Evolutionary conservation across 169 alveolate genomes (phyloP), one percentile per base, ranked within the genome.

Genomic region (Cyclospora cayetanensis): DNA sequence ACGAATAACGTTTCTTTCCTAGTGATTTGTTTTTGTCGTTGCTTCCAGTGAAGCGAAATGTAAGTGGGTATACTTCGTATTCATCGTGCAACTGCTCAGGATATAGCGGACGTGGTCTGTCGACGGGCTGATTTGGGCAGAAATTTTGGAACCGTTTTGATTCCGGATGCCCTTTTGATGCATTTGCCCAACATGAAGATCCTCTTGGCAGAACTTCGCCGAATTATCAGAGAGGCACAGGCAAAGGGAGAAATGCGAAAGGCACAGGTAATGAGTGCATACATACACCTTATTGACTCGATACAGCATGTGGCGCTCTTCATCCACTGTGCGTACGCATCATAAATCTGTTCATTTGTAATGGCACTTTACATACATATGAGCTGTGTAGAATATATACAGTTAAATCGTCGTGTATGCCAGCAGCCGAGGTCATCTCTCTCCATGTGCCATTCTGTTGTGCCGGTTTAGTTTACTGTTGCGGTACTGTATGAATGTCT

Each of bases 161-260:
- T 99, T 39, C 99, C 99, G 20, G 99, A 99, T 94, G 99, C 99
- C 42, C 95, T 99, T 31, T 96, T 98, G 35, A 95, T 97, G 90
- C 99, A 98, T 72, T 68, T 91, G 88, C 94, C 99, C 29, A 98
- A 98, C 90, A 97, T 98, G 95, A 97, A 82, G 95, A 94, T 39
- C 94, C 96, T 82, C 80, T 91, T 20, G 93, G 95, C 86, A 9
- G 94, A 91, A 55, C 91, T 91, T 39, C 80, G 87, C 4, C 55
- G 89, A 60, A 53, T 91, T 70, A 43, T 90, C 72, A 90, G 86
- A 50, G 93, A 90, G 55, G 93, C 93, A 22, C 43, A 41, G 35
- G 90, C 74, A 25, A 76, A 74, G 12, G 93, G 90, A 68, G 90
- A 66, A 65, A 79, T 83, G 86, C 70, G 34, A 60, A 68, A 83